A percentile compares a stretch with the other conserved stretches of the same genome.
Evolutionary conservation across 208 protist genomes (phyloP).

Genomic region (Wallacemonas sp.): DNA sequence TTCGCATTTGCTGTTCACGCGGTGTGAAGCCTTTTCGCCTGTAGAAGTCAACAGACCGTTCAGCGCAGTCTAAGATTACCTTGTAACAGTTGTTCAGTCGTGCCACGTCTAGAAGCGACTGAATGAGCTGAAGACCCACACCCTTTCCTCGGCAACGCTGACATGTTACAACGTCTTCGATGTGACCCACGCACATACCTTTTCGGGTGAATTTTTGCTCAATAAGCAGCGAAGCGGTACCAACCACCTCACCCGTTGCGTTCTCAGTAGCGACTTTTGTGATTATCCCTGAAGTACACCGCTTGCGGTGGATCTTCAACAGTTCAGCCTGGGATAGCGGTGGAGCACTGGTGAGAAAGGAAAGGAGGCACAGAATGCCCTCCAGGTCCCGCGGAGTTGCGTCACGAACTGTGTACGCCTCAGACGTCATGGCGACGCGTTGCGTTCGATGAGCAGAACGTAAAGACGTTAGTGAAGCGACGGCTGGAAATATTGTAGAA

Average conservation of each 20-base stretch:
- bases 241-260: slow-evolving; percentile 33
- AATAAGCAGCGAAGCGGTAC: slow-evolving; percentile 73
- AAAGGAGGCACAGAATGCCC: slow-evolving; percentile 27
- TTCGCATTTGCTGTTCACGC: slow-evolving; percentile 73
- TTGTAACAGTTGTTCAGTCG: slow-evolving; percentile 74
- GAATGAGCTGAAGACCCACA: slow-evolving; percentile 57
- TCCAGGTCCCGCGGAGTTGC: slow-evolving; percentile 16
- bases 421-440: slow-evolving; percentile 6
- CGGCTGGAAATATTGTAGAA: neutral
- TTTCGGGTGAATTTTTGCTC: slow-evolving; percentile 79
- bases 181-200: slow-evolving; percentile 69
- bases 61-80: slow-evolving; percentile 76
- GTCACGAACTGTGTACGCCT: slow-evolving; percentile 16
- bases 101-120: slow-evolving; percentile 36
- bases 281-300: slow-evolving; percentile 30
- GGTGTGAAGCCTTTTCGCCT: slow-evolving; percentile 57
- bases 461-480: neutral
- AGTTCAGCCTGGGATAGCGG: slow-evolving; percentile 12
- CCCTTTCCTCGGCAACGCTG: slow-evolving; percentile 48
- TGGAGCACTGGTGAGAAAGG: slow-evolving; percentile 29
- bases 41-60: slow-evolving; percentile 55
- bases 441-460: slow-evolving; percentile 1
- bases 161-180: slow-evolving; percentile 85
- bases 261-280: slow-evolving; percentile 58
- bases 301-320: slow-evolving; percentile 17